Percentiles rank a stretch among this genome's conserved stretches.
Evolutionary conservation across 164 flowering plant species (phyloP).

Genomic region (Cinnamomum chago): DNA sequence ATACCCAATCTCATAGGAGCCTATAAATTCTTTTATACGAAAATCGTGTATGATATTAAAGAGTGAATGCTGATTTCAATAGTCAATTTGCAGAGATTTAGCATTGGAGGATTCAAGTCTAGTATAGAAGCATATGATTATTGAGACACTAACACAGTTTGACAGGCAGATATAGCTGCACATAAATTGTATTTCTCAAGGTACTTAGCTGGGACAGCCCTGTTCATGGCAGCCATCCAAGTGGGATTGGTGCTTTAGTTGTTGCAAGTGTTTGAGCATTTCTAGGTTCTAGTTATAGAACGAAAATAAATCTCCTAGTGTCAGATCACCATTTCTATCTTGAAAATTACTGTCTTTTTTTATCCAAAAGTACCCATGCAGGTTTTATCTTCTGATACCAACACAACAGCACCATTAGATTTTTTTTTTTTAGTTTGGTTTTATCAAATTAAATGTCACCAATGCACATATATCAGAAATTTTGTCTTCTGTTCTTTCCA

Average conservation of each 20-base stretch:
- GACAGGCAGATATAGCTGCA: not conserved
- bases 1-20: not conserved
- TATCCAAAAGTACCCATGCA: too few relatives aligned
- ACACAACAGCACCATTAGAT: too few relatives aligned
- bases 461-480: too few relatives aligned
- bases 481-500: not conserved
- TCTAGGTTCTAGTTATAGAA: not conserved
- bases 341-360: not conserved
- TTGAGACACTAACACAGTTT: not conserved
- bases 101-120: not conserved
- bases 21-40: not conserved
- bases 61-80: not conserved
- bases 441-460: not conserved
- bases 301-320: not conserved
- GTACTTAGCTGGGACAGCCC: not conserved
- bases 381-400: too few relatives aligned
- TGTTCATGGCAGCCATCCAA: not conserved
- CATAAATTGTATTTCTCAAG: not conserved
- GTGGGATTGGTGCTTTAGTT: not conserved
- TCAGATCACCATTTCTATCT: not conserved
- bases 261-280: not conserved
- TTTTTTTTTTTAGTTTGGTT: not conserved
- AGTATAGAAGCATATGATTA: too few relatives aligned
- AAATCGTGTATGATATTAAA: not conserved
- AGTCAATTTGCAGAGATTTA: not conserved